Conservation (phyloP, 164 flowering plant genomes). For the Hamamelis virginiana region DNA sequence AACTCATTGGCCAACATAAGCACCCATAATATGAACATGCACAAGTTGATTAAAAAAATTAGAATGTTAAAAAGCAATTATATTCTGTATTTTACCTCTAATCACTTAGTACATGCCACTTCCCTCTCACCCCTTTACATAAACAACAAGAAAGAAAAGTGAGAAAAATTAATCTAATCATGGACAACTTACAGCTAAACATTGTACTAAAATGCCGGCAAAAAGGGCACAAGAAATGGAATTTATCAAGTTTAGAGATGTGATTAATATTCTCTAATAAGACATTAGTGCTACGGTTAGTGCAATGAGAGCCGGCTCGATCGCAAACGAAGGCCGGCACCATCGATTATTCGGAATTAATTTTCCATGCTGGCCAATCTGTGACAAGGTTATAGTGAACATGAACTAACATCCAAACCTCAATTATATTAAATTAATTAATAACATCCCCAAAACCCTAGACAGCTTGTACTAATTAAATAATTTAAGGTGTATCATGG, state of each 20-base stretch:
- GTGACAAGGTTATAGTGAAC: slow-evolving; percentile 12
- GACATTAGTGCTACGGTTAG: slow-evolving; percentile 26
- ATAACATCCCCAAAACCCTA: slow-evolving; percentile 5
- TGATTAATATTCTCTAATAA: slow-evolving; percentile 22
- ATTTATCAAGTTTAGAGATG: background rate
- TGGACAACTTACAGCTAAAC: slow-evolving; percentile 20
- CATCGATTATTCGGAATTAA: background rate
- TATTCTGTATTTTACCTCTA: background rate
- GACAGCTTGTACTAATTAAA: slow-evolving; percentile 9
- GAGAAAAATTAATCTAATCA: background rate
- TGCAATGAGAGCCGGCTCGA: slow-evolving; percentile 31
- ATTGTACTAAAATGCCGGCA: slow-evolving; percentile 24
- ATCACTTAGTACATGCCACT: background rate
- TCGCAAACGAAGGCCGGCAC: slow-evolving; percentile 17
- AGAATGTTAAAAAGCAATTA: background rate
- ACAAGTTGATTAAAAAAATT: slow-evolving; percentile 12
- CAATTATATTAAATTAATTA: background rate
- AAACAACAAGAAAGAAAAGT: background rate
- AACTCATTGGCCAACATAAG: background rate
- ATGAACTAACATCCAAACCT: slow-evolving; percentile 11
- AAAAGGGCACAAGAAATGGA: slow-evolving; percentile 18
- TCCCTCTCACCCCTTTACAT: background rate
- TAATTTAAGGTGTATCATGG: background rate
- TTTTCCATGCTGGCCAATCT: slow-evolving; percentile 6
- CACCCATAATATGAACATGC: slow-evolving; percentile 17